Percentiles rank a stretch among this genome's conserved stretches.
These are phyloP conservation scores for Xylaria sp. DNA, from an alignment of 2,329 filamentous ascomycete species.

Conservation along the genomic window DNA sequence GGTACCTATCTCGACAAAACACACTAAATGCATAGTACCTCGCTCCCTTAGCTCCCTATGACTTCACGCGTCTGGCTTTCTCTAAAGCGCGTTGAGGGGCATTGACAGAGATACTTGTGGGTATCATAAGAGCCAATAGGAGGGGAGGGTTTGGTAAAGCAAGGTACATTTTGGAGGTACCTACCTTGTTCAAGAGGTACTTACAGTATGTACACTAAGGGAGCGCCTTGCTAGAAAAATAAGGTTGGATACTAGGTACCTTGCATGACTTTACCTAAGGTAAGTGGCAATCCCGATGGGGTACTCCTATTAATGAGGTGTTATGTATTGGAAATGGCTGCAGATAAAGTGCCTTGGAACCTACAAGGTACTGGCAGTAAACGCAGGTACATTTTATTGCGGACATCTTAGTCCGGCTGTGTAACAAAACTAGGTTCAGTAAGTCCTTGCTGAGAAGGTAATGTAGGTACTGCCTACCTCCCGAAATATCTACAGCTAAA, in stretches of 20 bases:
- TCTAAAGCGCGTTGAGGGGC: conserved; percentile 40
- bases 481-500: too few relatives aligned
- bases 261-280: too few relatives aligned
- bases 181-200: neutral
- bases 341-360: too few relatives aligned
- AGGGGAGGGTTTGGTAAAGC: too few relatives aligned
- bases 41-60: conserved; percentile 2
- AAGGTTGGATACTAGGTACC: too few relatives aligned
- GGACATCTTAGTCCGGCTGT: conserved; percentile 27
- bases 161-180: neutral
- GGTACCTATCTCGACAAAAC: neutral
- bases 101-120: neutral
- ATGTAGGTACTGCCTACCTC: too few relatives aligned
- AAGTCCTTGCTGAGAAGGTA: too few relatives aligned
- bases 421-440: neutral
- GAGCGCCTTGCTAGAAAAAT: too few relatives aligned
- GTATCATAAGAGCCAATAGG: neutral
- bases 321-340: too few relatives aligned
- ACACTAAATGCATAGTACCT: neutral
- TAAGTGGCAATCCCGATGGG: too few relatives aligned
- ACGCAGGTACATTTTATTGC: neutral
- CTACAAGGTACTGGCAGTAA: neutral
- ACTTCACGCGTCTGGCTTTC: conserved; percentile 33
- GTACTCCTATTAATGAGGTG: too few relatives aligned
- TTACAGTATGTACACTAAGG: neutral